Conservation (phyloP, 768 basidiomycete species). For the Austroboletus eburneus region DNA sequence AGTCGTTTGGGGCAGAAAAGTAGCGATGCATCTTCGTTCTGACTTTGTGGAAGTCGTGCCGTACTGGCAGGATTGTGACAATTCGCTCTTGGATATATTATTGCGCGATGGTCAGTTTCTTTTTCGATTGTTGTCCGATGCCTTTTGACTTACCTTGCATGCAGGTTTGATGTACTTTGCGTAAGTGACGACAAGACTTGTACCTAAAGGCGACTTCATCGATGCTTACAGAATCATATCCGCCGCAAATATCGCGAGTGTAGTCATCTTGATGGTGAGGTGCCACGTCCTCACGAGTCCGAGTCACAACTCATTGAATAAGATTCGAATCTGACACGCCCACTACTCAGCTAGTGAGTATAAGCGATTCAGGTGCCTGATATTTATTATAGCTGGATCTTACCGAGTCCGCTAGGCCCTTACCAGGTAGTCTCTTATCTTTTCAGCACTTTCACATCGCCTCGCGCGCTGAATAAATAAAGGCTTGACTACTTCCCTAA, state of each 20-base stretch:
- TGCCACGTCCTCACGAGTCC: no score
- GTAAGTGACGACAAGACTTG: neutral
- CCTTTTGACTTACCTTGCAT: neutral
- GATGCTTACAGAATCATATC: conserved; percentile 18
- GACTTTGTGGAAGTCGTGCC: conserved; percentile 14
- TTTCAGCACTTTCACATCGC: neutral
- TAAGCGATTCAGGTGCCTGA: conserved; percentile 2
- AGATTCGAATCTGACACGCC: neutral
- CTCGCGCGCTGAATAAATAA: neutral
- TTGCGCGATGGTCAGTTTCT: conserved; percentile 17
- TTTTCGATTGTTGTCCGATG: neutral
- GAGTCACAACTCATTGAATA: neutral
- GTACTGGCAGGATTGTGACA: conserved; percentile 1
- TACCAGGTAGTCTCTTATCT: no score
- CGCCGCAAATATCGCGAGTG: conserved; percentile 4
- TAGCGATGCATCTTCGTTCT: conserved; percentile 24
- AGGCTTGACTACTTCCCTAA: neutral
- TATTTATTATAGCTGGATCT: no score
- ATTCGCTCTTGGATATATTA: conserved; percentile 10
- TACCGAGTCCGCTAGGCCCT: no score
- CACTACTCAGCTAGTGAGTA: neutral
- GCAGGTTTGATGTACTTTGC: conserved; percentile 18
- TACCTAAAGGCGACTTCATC: no score
- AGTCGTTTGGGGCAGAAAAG: conserved; percentile 9
- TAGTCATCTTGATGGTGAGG: conserved; percentile 11